Conservation (phyloP, 345 rosid genomes). For the Barbarea vulgaris region DNA sequence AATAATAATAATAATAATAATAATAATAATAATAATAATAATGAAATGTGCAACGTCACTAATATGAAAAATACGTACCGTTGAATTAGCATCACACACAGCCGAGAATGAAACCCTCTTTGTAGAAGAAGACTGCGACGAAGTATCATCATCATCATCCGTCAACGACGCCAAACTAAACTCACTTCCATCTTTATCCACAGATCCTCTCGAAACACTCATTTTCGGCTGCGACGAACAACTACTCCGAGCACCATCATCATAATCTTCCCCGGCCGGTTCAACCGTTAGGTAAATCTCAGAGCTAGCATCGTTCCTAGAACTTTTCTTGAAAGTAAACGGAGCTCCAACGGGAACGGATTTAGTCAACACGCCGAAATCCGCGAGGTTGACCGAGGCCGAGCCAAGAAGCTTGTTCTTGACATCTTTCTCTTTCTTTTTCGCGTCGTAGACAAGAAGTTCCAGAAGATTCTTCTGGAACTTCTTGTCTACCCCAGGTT, state of each 20-base stretch:
- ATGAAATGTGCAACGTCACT: neutral
- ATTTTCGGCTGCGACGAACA: conserved; percentile 56
- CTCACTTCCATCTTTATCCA: conserved; percentile 55
- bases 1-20: neutral
- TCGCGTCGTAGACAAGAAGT: conserved; percentile 66
- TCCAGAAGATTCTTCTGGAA: conserved; percentile 77
- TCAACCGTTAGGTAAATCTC: conserved; percentile 63
- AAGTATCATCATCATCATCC: conserved; percentile 70
- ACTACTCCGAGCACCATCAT: conserved; percentile 61
- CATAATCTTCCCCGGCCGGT: conserved; percentile 60
- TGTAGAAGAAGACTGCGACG: conserved; percentile 56
- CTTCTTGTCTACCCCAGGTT: conserved; percentile 52
- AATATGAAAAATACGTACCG: conserved; percentile 46
- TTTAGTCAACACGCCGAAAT: conserved; percentile 63
- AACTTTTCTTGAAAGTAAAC: conserved; percentile 63
- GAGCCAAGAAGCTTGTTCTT: conserved; percentile 85
- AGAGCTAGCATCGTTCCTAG: conserved; percentile 53
- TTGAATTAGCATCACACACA: conserved; percentile 43
- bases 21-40: neutral
- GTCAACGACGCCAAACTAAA: conserved; percentile 70
- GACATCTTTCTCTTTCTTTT: conserved; percentile 56
- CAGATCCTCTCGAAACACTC: conserved; percentile 37
- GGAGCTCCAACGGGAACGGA: conserved; percentile 50
- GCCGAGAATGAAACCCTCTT: conserved; percentile 52
- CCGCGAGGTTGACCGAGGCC: conserved; percentile 76